Percentiles rank a stretch among this genome's conserved stretches.
Conservation (phyloP, 2,329 filamentous ascomycete species). For the Penicillium occitanis region DNA sequence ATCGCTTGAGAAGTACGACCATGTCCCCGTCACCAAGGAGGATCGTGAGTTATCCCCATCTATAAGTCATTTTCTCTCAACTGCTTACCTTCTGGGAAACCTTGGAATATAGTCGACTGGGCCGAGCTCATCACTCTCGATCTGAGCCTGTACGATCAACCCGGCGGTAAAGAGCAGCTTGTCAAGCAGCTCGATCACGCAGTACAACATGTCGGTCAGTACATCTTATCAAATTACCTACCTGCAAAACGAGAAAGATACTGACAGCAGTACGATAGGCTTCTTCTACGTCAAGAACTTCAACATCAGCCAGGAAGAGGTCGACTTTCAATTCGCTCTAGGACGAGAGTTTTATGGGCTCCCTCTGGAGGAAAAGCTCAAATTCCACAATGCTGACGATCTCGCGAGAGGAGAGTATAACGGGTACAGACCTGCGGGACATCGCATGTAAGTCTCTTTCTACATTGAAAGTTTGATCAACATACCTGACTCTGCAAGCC, state of each 20-base stretch:
- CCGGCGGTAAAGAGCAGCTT: slow-evolving; percentile 56
- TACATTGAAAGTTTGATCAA: not conserved
- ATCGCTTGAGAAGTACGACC: slow-evolving; percentile 43
- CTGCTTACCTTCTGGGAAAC: too few species aligned
- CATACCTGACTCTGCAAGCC: slow-evolving; percentile 25
- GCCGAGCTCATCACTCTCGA: slow-evolving; percentile 60
- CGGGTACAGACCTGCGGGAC: slow-evolving; percentile 54
- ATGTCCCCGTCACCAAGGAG: slow-evolving; percentile 51
- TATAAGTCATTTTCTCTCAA: too few species aligned
- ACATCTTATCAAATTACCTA: too few species aligned
- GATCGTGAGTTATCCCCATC: slow-evolving; percentile 27
- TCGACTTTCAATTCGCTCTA: slow-evolving; percentile 62
- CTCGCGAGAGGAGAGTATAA: slow-evolving; percentile 58
- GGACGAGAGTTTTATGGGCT: slow-evolving; percentile 60
- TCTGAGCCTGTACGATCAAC: slow-evolving; percentile 54
- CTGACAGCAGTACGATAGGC: slow-evolving; percentile 32
- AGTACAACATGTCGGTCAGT: slow-evolving; percentile 46
- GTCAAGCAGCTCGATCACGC: slow-evolving; percentile 58
- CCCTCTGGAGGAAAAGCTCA: slow-evolving; percentile 59
- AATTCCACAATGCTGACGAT: slow-evolving; percentile 50
- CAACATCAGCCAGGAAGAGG: slow-evolving; percentile 59
- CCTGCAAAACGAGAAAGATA: too few species aligned
- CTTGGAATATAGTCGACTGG: slow-evolving; percentile 41
- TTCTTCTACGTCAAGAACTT: slow-evolving; percentile 67
- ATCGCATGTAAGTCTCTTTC: slow-evolving; percentile 31